These are phyloP conservation scores for Penicillium coprophilum DNA, from an alignment of 495 filamentous ascomycete genomes.

Conservation along the genomic window DNA sequence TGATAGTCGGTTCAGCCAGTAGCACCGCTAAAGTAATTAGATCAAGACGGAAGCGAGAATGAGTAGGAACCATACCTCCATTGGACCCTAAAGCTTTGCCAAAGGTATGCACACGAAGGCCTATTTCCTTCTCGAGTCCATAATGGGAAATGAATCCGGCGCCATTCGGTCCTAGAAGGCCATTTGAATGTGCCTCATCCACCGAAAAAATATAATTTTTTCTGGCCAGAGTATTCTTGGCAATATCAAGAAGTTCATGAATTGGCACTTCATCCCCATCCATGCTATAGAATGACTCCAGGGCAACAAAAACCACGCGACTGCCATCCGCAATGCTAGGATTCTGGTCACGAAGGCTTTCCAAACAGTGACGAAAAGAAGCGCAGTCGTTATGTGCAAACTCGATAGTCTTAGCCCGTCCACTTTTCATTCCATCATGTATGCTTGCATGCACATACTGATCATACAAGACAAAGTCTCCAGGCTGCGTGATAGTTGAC, in stretches of 20 bases:
- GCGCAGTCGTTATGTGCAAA: constrained; percentile 47
- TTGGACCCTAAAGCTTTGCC: constrained; percentile 64
- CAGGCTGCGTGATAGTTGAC: constrained; percentile 55
- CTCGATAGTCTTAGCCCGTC: constrained; percentile 41
- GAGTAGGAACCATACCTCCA: constrained; percentile 50
- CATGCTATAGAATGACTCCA: constrained; percentile 72
- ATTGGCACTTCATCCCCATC: constrained; percentile 65
- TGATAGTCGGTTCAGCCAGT: constrained; percentile 17
- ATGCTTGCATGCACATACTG: constrained; percentile 68
- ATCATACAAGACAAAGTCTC: constrained; percentile 64
- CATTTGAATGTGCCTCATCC: constrained; percentile 69
- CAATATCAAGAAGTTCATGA: constrained; percentile 46
- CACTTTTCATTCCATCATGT: constrained; percentile 63
- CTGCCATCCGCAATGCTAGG: constrained; percentile 16
- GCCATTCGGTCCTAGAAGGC: constrained; percentile 56
- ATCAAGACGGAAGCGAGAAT: too few species aligned
- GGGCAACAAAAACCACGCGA: constrained; percentile 49
- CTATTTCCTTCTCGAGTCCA: constrained; percentile 50
- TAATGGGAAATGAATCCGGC: constrained; percentile 57
- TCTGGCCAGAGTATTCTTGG: constrained; percentile 48
- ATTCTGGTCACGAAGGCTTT: background rate
- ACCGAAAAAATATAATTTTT: constrained; percentile 60
- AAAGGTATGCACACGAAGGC: constrained; percentile 58
- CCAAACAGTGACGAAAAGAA: background rate
- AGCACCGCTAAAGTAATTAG: constrained; percentile 27